These are phyloP conservation scores for Saturnispora diversa DNA, from an alignment of 805 yeast genomes.

Conservation along the genomic window DNA sequence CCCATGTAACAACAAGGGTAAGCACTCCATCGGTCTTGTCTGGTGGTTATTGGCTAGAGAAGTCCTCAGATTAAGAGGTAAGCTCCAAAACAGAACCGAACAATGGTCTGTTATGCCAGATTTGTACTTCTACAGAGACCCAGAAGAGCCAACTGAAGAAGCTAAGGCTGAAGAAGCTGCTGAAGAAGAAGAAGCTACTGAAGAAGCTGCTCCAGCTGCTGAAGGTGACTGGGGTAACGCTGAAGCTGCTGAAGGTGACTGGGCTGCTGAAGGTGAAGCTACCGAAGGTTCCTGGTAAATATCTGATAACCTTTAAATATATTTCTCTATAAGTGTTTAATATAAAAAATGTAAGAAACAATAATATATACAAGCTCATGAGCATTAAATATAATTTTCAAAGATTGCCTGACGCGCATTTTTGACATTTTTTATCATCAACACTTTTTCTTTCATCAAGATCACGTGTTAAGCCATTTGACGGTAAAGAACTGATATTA, in stretches of 20 bases:
- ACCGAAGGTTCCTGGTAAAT: conserved; percentile 30
- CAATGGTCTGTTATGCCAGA: conserved; percentile 99
- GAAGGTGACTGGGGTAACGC: conserved; percentile 31
- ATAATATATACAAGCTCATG: background rate
- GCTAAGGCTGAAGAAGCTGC: conserved; percentile 54
- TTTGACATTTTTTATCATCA: background rate
- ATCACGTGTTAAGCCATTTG: too few species aligned
- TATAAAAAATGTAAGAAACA: conserved; percentile 6
- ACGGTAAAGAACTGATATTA: too few species aligned
- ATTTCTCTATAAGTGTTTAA: conserved; percentile 9
- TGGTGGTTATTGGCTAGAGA: conserved; percentile 99
- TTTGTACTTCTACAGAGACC: conserved; percentile 99
- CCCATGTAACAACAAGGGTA: conserved; percentile 99
- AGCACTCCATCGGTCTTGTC: conserved; percentile 98
- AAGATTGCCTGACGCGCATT: too few species aligned
- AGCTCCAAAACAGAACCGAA: conserved; percentile 90
- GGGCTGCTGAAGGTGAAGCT: conserved; percentile 37
- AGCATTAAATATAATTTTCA: too few species aligned
- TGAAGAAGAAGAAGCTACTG: conserved; percentile 56
- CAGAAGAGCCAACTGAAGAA: conserved; percentile 93
- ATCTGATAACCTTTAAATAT: conserved; percentile 9
- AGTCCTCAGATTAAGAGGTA: conserved; percentile 98
- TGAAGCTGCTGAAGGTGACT: conserved; percentile 43
- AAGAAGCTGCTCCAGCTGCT: conserved; percentile 37
- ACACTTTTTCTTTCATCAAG: too few species aligned